Evolutionary conservation across 2,329 filamentous ascomycete genomes (phyloP), one percentile per base, ranked within the genome.

Genomic region (Pseudogymnoascus sp.): DNA sequence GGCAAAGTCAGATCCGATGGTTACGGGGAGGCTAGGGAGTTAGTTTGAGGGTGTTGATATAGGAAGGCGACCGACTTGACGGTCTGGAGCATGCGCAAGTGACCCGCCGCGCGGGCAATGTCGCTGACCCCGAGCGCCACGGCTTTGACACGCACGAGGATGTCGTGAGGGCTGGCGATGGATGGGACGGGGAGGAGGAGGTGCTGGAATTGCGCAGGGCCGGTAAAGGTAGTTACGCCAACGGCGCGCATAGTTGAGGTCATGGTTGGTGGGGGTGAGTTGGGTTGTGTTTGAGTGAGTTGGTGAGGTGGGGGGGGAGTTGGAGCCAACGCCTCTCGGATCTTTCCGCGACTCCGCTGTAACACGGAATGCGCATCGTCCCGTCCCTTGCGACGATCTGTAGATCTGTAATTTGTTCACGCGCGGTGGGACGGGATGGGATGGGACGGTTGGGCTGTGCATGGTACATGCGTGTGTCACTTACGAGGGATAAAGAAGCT

Each of bases 31-130:
- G 10, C 72, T 73, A 55, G 58, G 21, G 7, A 52, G 12, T 3
- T 19, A 52, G 34, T 41, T 59, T 39, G 37, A 5, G 18, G 3
- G 19, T 21, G 10, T 39, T 64, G 15, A 72, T 70, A 6, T 67
- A 69, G 59, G 70, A 84, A 71, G 70, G 83, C 75, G 59, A 79
- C 79, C 4, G 80, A 79, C 58, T 76, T 77, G 61, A 84, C 70
- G 52, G 76, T 73, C 62, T 75, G 63, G 60, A 72, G 69, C 21
- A 72, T 64, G 5, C 63, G 61, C 34, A 71, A 70, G 34, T 70
- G 66, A 5, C 37, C 37, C 3, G 37, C 15, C 8, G 37, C 37
- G 18, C 37, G 37, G 0, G 6, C 9, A 6, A 39, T 13, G 37
- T 39, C 37, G 21, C 6, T 5, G 7, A 2, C 4, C 7, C 18